These are phyloP conservation scores for Adansonia rubrostipa DNA, from an alignment of 441 rosid genomes.

Conservation along the genomic window DNA sequence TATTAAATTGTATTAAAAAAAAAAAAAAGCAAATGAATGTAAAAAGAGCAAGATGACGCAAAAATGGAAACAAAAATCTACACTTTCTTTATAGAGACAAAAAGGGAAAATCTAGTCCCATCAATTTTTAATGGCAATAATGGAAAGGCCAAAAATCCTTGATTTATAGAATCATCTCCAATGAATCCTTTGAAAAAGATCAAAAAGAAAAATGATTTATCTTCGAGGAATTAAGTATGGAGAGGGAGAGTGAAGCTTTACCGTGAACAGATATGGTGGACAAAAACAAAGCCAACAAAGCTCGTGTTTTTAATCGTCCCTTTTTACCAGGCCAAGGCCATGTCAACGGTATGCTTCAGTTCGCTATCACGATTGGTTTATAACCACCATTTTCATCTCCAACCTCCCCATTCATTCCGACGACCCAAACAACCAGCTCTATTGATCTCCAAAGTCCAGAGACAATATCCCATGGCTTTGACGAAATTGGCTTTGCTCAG, in stretches of 20 bases:
- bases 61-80: no score
- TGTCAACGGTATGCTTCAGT: conserved; percentile 67
- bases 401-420: conserved; percentile 17
- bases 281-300: background rate
- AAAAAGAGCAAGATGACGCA: no score
- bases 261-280: background rate
- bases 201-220: no score
- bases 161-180: background rate
- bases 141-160: background rate
- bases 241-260: background rate
- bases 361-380: conserved; percentile 52
- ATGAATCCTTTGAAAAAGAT: background rate
- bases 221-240: background rate
- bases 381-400: conserved; percentile 32
- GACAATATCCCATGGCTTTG: conserved; percentile 43
- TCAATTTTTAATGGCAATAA: background rate
- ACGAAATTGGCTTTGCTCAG: conserved; percentile 29
- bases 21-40: no score
- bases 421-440: background rate
- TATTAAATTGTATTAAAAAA: no score
- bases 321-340: conserved; percentile 55
- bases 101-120: no score
- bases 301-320: conserved; percentile 48
- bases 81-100: no score
- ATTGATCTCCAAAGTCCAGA: conserved; percentile 20